Conservation (phyloP, 805 yeast genomes). For the Kregervanrija pseudodelftensis region DNA sequence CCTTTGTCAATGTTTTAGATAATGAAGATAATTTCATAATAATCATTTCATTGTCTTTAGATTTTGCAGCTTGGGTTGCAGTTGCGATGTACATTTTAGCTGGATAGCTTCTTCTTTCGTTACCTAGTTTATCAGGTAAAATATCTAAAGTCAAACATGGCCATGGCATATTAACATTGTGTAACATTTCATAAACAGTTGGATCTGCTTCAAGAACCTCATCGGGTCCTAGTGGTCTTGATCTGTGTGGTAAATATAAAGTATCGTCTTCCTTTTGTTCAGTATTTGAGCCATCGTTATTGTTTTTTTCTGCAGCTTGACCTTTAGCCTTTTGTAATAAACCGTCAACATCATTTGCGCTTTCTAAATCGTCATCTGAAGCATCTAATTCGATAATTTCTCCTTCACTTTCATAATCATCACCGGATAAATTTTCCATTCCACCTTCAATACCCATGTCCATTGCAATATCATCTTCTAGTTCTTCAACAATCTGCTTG, state of each 20-base stretch:
- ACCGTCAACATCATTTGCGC: constrained; percentile 50
- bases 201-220: constrained; percentile 97
- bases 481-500: constrained; percentile 22
- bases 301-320: constrained; percentile 24
- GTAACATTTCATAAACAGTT: constrained; percentile 92
- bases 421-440: constrained; percentile 84
- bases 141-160: constrained; percentile 91
- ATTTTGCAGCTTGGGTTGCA: constrained; percentile 86
- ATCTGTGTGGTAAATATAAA: constrained; percentile 80
- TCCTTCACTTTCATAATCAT: constrained; percentile 87
- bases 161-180: constrained; percentile 91
- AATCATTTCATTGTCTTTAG: constrained; percentile 83
- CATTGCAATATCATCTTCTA: constrained; percentile 29
- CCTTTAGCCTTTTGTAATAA: constrained; percentile 45
- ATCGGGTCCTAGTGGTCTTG: constrained; percentile 88
- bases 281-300: constrained; percentile 5
- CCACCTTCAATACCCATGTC: constrained; percentile 61
- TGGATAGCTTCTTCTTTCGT: constrained; percentile 85
- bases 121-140: constrained; percentile 78
- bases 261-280: constrained; percentile 20
- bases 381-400: constrained; percentile 77
- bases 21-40: constrained; percentile 78
- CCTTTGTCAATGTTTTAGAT: constrained; percentile 80
- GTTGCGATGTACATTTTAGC: constrained; percentile 80
- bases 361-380: constrained; percentile 44